Percentiles rank a stretch among this genome's conserved stretches.
These are phyloP conservation scores for Ophiostoma sp. DNA, from an alignment of 2,329 filamentous ascomycete species.

Conservation along the genomic window DNA sequence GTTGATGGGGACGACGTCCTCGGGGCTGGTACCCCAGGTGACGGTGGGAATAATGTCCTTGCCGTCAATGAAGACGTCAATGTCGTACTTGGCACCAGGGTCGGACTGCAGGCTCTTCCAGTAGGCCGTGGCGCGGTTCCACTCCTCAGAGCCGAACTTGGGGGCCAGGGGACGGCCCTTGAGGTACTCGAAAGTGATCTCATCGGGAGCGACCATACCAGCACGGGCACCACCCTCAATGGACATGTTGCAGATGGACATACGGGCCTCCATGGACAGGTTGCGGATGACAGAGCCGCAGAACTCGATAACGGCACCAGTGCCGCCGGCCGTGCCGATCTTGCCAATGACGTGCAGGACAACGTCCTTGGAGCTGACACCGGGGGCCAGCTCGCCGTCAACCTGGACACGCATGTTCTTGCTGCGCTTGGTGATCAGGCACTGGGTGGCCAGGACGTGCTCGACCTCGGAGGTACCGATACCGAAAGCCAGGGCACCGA, in stretches of 20 bases:
- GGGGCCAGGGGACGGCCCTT: conserved; percentile 88
- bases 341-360: conserved; percentile 88
- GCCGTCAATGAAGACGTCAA: conserved; percentile 83
- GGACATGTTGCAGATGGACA: conserved; percentile 99
- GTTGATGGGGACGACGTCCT: conserved; percentile 94
- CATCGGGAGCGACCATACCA: conserved; percentile 94
- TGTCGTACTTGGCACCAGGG: conserved; percentile 83
- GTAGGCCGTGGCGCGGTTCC: conserved; percentile 84
- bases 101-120: conserved; percentile 88
- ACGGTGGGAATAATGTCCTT: conserved; percentile 93
- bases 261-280: conserved; percentile 93
- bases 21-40: conserved; percentile 95
- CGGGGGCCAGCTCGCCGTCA: conserved; percentile 83
- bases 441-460: conserved; percentile 96
- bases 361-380: conserved; percentile 95
- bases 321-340: conserved; percentile 94
- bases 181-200: conserved; percentile 92
- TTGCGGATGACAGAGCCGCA: conserved; percentile 88
- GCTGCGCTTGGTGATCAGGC: conserved; percentile 87
- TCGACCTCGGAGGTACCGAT: conserved; percentile 98
- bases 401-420: conserved; percentile 99
- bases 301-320: conserved; percentile 93
- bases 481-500: conserved; percentile 90
- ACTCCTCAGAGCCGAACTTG: conserved; percentile 78
- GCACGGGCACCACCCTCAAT: conserved; percentile 95